Percentiles rank a stretch among this genome's conserved stretches.
Evolutionary conservation across 805 yeast species (phyloP).

Genomic region (Candida methanosorbosa): DNA sequence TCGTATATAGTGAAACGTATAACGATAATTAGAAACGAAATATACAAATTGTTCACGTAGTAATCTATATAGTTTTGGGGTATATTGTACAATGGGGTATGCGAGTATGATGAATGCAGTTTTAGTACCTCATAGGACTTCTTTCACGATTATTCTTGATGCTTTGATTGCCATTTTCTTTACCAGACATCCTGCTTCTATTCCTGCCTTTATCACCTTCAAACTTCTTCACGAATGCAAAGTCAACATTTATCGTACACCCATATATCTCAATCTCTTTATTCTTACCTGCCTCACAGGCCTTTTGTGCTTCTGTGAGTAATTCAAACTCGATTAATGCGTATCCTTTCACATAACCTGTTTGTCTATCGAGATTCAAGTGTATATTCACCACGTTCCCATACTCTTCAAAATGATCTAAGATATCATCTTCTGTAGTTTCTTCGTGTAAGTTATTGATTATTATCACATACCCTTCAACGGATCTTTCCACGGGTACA

Average conservation of each 20-base stretch:
- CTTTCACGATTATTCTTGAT: no score
- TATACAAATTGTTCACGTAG: no score
- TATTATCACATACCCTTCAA: slow-evolving; percentile 35
- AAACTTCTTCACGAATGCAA: slow-evolving; percentile 26
- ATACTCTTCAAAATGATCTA: slow-evolving; percentile 31
- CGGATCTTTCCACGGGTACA: slow-evolving; percentile 22
- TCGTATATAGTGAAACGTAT: no score
- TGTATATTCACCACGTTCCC: slow-evolving; percentile 30
- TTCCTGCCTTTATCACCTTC: no score
- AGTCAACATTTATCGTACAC: slow-evolving; percentile 23
- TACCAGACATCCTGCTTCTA: no score
- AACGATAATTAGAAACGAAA: no score
- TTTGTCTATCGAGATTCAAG: slow-evolving; percentile 32
- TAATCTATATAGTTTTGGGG: no score
- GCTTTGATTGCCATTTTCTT: no score
- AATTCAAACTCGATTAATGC: slow-evolving; percentile 29
- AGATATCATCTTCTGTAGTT: slow-evolving; percentile 34
- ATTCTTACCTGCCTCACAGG: slow-evolving; percentile 18
- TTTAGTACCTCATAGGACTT: no score
- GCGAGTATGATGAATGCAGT: no score
- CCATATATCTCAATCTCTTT: slow-evolving; percentile 28
- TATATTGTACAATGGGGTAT: no score
- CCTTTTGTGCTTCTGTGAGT: slow-evolving; percentile 24
- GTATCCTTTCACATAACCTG: slow-evolving; percentile 36
- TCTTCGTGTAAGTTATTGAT: slow-evolving; percentile 35